Evolutionary conservation across 2,329 filamentous ascomycete species (phyloP).

Genomic region (Hypoxylon sp.): DNA sequence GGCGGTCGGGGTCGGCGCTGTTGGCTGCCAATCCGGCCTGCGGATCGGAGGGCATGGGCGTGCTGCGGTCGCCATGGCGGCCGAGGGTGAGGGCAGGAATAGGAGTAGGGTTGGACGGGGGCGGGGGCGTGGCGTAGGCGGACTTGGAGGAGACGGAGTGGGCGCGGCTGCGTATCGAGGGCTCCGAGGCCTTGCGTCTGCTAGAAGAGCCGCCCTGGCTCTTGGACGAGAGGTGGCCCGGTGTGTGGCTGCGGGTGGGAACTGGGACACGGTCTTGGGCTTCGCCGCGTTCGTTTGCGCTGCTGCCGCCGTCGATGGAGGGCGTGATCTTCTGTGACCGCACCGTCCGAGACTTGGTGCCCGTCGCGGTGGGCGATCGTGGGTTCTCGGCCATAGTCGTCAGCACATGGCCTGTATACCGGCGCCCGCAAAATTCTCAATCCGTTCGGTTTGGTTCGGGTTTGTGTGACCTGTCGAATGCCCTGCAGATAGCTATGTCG

Average conservation of each 20-base stretch:
- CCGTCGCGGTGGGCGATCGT: slow-evolving; percentile 44
- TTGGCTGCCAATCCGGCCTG: slow-evolving; percentile 42
- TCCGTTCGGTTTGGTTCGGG: neutral
- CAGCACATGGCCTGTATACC: slow-evolving; percentile 29
- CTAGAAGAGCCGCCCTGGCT: slow-evolving; percentile 52
- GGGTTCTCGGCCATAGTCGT: slow-evolving; percentile 44
- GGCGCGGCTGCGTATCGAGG: slow-evolving; percentile 62
- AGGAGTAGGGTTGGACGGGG: slow-evolving; percentile 42
- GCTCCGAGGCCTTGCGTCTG: slow-evolving; percentile 60
- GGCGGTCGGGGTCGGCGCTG: slow-evolving; percentile 44
- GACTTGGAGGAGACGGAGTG: slow-evolving; percentile 56
- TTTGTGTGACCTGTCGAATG: slow-evolving; percentile 9
- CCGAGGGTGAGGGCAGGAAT: slow-evolving; percentile 40
- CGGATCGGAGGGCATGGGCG: slow-evolving; percentile 31
- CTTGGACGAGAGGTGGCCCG: slow-evolving; percentile 67
- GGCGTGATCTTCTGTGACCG: slow-evolving; percentile 62
- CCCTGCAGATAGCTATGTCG: too few relatives aligned
- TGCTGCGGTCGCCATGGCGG: slow-evolving; percentile 41
- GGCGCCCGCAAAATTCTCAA: slow-evolving; percentile 5
- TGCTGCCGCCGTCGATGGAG: slow-evolving; percentile 46
- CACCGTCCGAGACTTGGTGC: slow-evolving; percentile 54
- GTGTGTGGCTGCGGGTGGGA: slow-evolving; percentile 65
- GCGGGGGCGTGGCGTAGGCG: slow-evolving; percentile 42
- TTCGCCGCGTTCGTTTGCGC: slow-evolving; percentile 46
- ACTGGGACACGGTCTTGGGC: slow-evolving; percentile 47